Percentiles rank a stretch among this genome's conserved stretches.
These are phyloP conservation scores for Xylariomycetidae sp. DNA, from an alignment of 2,329 filamentous ascomycete species.

Conservation along the genomic window DNA sequence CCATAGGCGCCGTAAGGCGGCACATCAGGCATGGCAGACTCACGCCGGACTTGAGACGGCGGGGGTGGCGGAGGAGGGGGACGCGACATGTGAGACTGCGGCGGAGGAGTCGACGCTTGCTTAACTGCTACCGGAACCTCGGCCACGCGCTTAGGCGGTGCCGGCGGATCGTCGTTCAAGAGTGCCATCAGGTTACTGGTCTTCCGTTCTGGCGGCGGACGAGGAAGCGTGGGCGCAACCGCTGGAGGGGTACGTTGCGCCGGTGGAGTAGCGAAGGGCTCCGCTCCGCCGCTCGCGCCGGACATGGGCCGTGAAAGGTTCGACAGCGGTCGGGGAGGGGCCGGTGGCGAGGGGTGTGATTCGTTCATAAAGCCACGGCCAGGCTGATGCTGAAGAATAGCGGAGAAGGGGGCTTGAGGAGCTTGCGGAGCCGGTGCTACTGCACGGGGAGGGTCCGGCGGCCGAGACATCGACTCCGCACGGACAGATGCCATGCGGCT, in stretches of 20 bases:
- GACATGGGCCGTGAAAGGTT: constrained; percentile 24
- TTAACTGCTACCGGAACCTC: constrained; percentile 38
- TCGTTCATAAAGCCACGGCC: constrained; percentile 36
- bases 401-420: constrained; percentile 28
- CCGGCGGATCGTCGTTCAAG: constrained; percentile 54
- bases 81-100: constrained; percentile 36
- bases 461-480: constrained; percentile 34
- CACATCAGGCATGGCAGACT: constrained; percentile 32
- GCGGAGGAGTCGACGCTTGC: constrained; percentile 47
- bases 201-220: constrained; percentile 46
- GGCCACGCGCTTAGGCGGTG: constrained; percentile 42
- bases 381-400: constrained; percentile 34
- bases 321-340: constrained; percentile 29
- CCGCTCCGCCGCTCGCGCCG: constrained; percentile 21
- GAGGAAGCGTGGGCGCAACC: constrained; percentile 33
- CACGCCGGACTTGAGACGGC: constrained; percentile 40
- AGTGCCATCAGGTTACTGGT: constrained; percentile 58
- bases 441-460: constrained; percentile 38
- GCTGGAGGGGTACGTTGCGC: constrained; percentile 32
- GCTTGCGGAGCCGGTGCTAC: constrained; percentile 28
- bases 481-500: constrained; percentile 33
- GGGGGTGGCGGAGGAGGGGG: constrained; percentile 34
- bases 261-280: constrained; percentile 28
- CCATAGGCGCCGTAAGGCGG: constrained; percentile 43
- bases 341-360: constrained; percentile 33